phyloP scores from a whole-genome alignment of 139 green algal genomes.

The Dunaliella primolecta region DNA sequence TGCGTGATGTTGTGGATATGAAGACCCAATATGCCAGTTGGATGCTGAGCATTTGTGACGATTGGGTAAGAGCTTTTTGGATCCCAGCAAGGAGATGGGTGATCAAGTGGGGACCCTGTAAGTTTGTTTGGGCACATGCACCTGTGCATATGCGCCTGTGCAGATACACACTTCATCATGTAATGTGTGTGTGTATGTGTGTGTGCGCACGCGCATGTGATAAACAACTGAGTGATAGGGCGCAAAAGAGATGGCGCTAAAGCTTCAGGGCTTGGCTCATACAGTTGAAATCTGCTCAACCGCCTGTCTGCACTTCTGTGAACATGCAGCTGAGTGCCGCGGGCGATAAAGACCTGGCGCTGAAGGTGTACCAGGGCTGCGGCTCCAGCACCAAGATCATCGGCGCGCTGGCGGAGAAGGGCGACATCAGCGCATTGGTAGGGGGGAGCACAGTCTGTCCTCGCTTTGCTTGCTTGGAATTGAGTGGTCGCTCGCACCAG shows the following conservation, averaged over 20 bases:
- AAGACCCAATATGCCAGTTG: no score
- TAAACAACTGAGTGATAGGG: background rate
- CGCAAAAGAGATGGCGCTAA: background rate
- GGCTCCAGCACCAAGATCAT: constrained; percentile 60
- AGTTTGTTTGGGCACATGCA: background rate
- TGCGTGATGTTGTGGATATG: constrained; percentile 43
- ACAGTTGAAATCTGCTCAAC: no score
- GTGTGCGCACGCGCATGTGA: background rate
- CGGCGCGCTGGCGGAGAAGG: constrained; percentile 85
- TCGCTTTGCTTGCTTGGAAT: no score
- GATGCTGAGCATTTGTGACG: no score
- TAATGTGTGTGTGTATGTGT: no score
- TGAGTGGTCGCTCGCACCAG: no score
- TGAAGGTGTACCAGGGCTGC: constrained; percentile 85
- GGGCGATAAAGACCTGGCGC: constrained; percentile 88
- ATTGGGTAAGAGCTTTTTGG: no score
- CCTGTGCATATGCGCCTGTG: no score
- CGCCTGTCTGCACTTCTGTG: no score
- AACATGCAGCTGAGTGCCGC: constrained; percentile 8
- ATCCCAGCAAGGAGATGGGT: no score
- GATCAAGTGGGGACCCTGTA: no score
- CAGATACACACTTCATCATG: background rate
- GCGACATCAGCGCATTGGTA: constrained; percentile 90
- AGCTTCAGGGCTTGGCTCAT: background rate
- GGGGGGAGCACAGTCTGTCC: no score